Base-by-base conservation (phyloP, 2,329 filamentous ascomycete species). In the Fusarium phyllophilum region DNA sequence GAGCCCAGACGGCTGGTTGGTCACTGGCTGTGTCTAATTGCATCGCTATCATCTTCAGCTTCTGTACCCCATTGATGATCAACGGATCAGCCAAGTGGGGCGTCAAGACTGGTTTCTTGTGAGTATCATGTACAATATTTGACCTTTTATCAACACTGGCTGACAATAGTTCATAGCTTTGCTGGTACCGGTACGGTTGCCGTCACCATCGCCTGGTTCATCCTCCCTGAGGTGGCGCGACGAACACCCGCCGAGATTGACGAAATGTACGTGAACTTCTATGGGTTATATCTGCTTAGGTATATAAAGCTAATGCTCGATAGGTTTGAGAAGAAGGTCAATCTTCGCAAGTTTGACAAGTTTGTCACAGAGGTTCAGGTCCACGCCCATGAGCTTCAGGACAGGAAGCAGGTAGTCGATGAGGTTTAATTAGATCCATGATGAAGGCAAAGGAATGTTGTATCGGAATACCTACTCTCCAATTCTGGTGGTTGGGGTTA, bases 401-500 rank as follows among this genome's bases (percentile, higher is more conserved):
- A 57, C 10, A 46, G 22, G 39, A 36, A 57, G n/a, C 46, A n/a
- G 14, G 31, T 36, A 1, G 31, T 11, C 0, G 55, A 57, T 17
- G 39, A 57, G 55, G 38, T 33, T 57, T 57, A 13, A 34, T 13
- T 6, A 13, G 3, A 3, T 3, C 7, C 2, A 44, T 2, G 8
- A 14, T 39, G 11, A 1, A 20, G 3, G 9, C 14, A 36, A 8
- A 24, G n/a, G 17, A 5, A 8, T 15, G 2, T 8, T 12, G 1
- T 24, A 12, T 8, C 5, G 3, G 6, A 17, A 4, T 6, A 11
- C 0, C 14, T 20, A 2, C 17, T 51, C 17, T 51, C 11, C 5
- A 24, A 0, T 20, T 52, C n/a, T 52, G 5, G 5, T 15, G 7
- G 9, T 3, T 2, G 13, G 2, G 2, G 0, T 15, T 6, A 26